These are phyloP conservation scores for Capsicum chinense DNA, from an alignment of 257 asterid genomes.

Conservation along the genomic window DNA sequence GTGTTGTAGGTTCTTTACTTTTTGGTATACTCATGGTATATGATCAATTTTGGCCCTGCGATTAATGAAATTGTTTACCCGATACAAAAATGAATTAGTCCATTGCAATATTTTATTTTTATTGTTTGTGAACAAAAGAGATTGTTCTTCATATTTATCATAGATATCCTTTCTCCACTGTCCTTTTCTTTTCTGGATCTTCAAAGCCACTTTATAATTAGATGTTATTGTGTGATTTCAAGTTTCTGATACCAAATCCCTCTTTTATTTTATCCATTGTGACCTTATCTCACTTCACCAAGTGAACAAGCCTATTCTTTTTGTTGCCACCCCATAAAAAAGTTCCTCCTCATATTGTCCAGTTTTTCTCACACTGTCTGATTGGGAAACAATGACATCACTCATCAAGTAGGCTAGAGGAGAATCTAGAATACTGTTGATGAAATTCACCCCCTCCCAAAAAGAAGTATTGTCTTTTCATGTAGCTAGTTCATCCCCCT, in stretches of 20 bases:
- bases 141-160: not conserved
- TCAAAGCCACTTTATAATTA: not conserved
- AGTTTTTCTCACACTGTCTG: not conserved
- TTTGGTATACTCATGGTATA: no score
- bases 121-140: not conserved
- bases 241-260: not conserved
- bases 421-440: not conserved
- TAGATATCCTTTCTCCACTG: not conserved
- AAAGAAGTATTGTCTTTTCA: not conserved
- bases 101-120: no score
- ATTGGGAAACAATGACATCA: not conserved
- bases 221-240: not conserved
- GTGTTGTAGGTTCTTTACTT: no score
- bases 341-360: not conserved
- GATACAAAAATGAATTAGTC: no score
- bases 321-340: not conserved
- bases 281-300: not conserved
- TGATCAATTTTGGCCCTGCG: no score
- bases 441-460: not conserved
- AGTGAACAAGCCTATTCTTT: not conserved
- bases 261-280: not conserved
- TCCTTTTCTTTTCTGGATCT: not conserved
- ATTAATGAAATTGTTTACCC: no score
- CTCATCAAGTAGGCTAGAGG: not conserved
- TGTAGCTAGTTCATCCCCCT: not conserved